Evolutionary conservation across 208 protist species (phyloP).

Genomic region (Endotrypanum monterogeii): DNA sequence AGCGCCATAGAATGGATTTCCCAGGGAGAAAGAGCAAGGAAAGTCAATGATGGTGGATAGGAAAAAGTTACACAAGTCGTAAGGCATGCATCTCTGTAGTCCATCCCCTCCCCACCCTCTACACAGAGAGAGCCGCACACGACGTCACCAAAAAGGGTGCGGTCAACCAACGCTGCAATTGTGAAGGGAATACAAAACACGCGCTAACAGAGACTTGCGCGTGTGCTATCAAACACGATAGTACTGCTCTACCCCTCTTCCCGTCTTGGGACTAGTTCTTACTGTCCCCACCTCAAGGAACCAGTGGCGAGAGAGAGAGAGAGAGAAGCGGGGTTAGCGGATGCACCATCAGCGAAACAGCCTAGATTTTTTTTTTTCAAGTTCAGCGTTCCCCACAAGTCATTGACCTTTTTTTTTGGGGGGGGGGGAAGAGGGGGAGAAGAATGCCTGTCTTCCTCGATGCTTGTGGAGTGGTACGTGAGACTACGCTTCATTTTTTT

Average conservation of each 20-base stretch:
- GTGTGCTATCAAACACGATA: background rate
- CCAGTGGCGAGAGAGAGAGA: background rate
- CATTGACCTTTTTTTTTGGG: background rate
- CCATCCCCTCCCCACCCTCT: no score
- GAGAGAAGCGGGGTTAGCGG: background rate
- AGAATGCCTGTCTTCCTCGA: background rate
- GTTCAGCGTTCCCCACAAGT: background rate
- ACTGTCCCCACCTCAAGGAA: background rate
- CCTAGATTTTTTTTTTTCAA: background rate
- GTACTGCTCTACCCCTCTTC: background rate
- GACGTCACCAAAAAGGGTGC: no score
- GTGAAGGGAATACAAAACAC: no score
- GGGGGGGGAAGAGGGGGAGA: no score
- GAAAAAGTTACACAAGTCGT: no score
- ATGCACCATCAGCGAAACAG: background rate
- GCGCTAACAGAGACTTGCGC: background rate
- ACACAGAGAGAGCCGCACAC: no score
- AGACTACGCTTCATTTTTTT: background rate
- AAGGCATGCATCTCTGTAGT: no score
- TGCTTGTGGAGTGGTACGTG: background rate
- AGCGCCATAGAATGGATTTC: no score
- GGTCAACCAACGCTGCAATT: no score
- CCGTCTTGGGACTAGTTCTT: background rate
- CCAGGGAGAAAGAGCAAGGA: no score
- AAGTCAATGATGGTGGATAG: no score